Evolutionary conservation across 768 basidiomycete species (phyloP), one percentile per base, ranked within the genome.

Genomic region (Kwoniella mangroviensis): DNA sequence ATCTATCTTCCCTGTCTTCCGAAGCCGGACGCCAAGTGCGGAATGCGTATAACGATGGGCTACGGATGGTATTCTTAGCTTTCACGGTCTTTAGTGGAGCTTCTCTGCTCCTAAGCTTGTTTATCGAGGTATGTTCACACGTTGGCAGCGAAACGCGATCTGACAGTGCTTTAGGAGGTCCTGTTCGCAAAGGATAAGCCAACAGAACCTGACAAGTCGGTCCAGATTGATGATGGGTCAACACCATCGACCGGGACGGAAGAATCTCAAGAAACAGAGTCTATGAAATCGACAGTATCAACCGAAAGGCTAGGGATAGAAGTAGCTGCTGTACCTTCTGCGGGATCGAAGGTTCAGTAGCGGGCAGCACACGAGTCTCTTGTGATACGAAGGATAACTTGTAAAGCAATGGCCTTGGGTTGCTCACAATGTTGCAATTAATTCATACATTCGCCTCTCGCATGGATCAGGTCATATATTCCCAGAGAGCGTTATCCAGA

Each of bases 1-100:
- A 64, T 19, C 41, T 73, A 15, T 19, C 62, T 1, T 15, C 24
- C 6, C 63, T 74, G 9, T 57, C 64, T 7, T 22, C 67, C 2
- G 45, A 43, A 4, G 40, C 51, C 11, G 24, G 71, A 15, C 42
- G 49, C 1, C 52, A 40, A 6, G 68, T 80, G 28, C 60, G 69
- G 56, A 67, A 57, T 19, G 77, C 75, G 0, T 80, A 79, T 45
- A 70, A 73, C 28, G 55, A 55, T 26, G 79, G 74, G 4, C 66
- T 83, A 54, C 51, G 71, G 43, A 71, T 62, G 52, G 73, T 75
- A 13, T 83, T 79, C 65, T 69, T 79, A 45, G 69, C 72, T 45
- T 80, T 78, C 61, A 63, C 72, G 0, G 76, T 70, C 2, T 62
- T 76, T 26, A 65, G 73, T 1, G 78, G 43, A 0, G n/a, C 67